Evolutionary conservation across 1,284 basidiomycete species (phyloP).

Genomic region (Ustilago tritici): DNA sequence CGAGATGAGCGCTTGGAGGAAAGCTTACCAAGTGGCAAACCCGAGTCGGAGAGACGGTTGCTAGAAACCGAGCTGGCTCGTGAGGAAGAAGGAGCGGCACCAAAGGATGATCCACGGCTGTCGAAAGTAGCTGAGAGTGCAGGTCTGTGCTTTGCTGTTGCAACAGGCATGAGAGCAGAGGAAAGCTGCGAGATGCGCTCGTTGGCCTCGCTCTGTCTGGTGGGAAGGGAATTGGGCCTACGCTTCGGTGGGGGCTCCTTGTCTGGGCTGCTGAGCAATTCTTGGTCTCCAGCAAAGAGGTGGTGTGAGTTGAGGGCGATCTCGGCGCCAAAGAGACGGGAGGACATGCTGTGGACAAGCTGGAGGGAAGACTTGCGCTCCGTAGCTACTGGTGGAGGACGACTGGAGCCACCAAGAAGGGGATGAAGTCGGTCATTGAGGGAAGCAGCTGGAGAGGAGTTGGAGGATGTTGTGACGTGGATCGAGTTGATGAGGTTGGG

Average conservation of each 20-base stretch:
- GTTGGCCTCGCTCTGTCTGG: slow-evolving; percentile 37
- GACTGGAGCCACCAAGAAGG: slow-evolving; percentile 30
- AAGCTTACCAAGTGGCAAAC: slow-evolving; percentile 3
- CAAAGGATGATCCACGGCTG: slow-evolving; percentile 19
- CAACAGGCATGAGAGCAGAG: slow-evolving; percentile 24
- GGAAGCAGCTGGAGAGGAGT: slow-evolving; percentile 4
- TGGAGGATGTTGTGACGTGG: slow-evolving; percentile 22
- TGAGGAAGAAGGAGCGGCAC: slow-evolving; percentile 30
- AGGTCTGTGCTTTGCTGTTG: slow-evolving; percentile 23
- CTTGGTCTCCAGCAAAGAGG: slow-evolving; percentile 32
- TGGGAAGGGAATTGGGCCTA: slow-evolving; percentile 55
- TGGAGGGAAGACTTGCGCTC: slow-evolving; percentile 39
- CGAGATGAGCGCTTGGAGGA: slow-evolving; percentile 35
- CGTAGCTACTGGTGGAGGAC: slow-evolving; percentile 21
- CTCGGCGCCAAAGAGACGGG: slow-evolving; percentile 61
- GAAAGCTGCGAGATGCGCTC: slow-evolving; percentile 44
- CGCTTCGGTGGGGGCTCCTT: slow-evolving; percentile 60
- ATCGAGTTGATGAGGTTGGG: slow-evolving; percentile 36
- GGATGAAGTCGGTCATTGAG: slow-evolving; percentile 29
- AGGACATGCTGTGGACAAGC: slow-evolving; percentile 33
- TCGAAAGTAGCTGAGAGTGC: slow-evolving; percentile 34
- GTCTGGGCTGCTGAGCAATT: slow-evolving; percentile 53
- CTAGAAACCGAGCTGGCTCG: slow-evolving; percentile 20
- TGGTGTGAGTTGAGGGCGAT: slow-evolving; percentile 53
- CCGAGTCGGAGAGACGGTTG: slow-evolving; percentile 33